These are phyloP conservation scores for Daldinia bambusicola DNA, from an alignment of 495 filamentous ascomycete genomes.

Conservation along the genomic window DNA sequence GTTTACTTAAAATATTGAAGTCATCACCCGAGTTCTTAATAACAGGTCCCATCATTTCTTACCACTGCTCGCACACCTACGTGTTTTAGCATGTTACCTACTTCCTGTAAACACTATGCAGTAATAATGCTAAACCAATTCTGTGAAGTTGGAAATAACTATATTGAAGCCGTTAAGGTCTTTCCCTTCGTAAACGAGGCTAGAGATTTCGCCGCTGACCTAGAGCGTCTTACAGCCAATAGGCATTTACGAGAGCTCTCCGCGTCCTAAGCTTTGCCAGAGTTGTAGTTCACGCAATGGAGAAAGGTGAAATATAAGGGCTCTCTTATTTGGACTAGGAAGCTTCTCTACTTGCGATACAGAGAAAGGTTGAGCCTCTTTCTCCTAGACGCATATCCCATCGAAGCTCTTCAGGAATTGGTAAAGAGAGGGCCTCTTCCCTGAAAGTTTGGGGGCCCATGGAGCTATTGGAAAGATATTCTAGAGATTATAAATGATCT, in stretches of 20 bases:
- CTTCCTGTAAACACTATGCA: background rate
- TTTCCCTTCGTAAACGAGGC: constrained; percentile 9
- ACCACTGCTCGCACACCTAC: background rate
- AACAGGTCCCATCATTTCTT: background rate
- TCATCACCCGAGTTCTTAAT: background rate
- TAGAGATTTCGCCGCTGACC: background rate
- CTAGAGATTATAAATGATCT: constrained; percentile 52
- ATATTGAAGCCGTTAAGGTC: constrained; percentile 21
- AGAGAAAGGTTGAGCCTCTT: constrained; percentile 47
- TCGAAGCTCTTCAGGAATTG: constrained; percentile 46
- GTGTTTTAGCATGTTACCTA: background rate
- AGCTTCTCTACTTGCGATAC: constrained; percentile 46
- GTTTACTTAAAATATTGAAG: background rate
- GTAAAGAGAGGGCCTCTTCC: constrained; percentile 43
- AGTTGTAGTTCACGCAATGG: constrained; percentile 64
- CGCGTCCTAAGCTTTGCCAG: constrained; percentile 65
- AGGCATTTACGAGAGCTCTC: constrained; percentile 59
- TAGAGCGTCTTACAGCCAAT: constrained; percentile 2
- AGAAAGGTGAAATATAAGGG: constrained; percentile 56
- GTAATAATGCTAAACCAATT: background rate
- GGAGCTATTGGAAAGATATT: constrained; percentile 42
- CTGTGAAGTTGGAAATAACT: background rate
- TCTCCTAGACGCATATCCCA: constrained; percentile 43
- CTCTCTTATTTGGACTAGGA: constrained; percentile 62
- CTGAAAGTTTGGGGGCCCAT: constrained; percentile 30